Percentiles rank a stretch among this genome's conserved stretches.
Evolutionary conservation across 371 early-diverging fungal genomes (phyloP).

Genomic region (Synchytrium microbalum): DNA sequence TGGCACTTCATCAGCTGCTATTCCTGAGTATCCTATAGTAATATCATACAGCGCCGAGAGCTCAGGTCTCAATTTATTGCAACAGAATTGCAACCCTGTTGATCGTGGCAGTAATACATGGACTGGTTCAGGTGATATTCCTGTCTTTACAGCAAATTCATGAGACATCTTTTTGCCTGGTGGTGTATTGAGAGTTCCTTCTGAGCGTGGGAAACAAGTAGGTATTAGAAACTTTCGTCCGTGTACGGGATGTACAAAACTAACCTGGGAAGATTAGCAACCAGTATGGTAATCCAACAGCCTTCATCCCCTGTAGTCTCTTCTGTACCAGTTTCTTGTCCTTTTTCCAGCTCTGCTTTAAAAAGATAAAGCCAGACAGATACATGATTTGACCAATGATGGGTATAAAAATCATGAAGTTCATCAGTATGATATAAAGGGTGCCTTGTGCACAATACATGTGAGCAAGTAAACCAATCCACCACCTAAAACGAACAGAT

Average conservation of each 20-base stretch:
- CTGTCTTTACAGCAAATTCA: constrained; percentile 25
- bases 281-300: constrained; percentile 57
- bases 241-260: too few relatives aligned
- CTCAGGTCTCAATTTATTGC: constrained; percentile 41
- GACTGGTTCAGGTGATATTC: constrained; percentile 10
- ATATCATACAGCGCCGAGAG: constrained; percentile 67
- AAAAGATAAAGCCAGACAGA: constrained; percentile 72
- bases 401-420: constrained; percentile 21
- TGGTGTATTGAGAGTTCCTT: constrained; percentile 62
- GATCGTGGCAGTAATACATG: constrained; percentile 16
- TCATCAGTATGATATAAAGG: constrained; percentile 28
- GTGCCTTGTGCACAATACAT: constrained; percentile 19
- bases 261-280: constrained; percentile 87
- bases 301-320: constrained; percentile 13
- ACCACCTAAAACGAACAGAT: too few relatives aligned
- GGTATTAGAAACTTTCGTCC: too few relatives aligned
- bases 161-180: constrained; percentile 16
- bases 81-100: constrained; percentile 61
- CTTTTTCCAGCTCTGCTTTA: constrained; percentile 66
- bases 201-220: too few relatives aligned
- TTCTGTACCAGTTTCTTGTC: constrained; percentile 44
- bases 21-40: constrained; percentile 75
- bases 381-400: constrained; percentile 55
- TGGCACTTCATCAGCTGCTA: constrained; percentile 63
- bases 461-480: background rate